Conservation (phyloP, 1,284 basidiomycete species). For the Papiliotrema fonsecae region DNA sequence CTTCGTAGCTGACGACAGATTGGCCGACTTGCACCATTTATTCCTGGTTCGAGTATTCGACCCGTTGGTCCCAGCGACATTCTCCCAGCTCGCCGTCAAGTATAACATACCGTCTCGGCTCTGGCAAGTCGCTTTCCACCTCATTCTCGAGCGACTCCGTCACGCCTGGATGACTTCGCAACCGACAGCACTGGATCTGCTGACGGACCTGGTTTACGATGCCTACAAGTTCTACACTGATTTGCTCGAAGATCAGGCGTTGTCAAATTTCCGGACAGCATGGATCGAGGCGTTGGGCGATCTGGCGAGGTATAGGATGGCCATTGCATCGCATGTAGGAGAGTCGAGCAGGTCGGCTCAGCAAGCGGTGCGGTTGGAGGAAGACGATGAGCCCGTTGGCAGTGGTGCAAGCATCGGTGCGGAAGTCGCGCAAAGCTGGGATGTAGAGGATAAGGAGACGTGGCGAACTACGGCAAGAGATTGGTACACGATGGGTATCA, state of each 20-base stretch:
- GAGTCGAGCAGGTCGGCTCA: conserved; percentile 20
- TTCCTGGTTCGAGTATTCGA: conserved; percentile 81
- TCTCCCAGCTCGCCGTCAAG: conserved; percentile 82
- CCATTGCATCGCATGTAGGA: conserved; percentile 58
- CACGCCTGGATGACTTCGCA: conserved; percentile 58
- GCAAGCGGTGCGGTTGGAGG: conserved; percentile 8
- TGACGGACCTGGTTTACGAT: conserved; percentile 89
- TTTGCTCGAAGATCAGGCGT: conserved; percentile 73
- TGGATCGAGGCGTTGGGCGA: conserved; percentile 98
- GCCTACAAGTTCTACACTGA: conserved; percentile 91
- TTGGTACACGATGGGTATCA: conserved; percentile 86
- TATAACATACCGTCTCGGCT: conserved; percentile 92
- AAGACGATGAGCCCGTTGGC: conserved; percentile 26
- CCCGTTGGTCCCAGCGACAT: conserved; percentile 76
- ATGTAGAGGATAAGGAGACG: conserved; percentile 84
- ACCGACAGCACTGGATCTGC: conserved; percentile 56
- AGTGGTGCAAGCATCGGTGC: conserved; percentile 73
- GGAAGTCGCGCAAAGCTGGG: conserved; percentile 77
- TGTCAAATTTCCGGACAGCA: conserved; percentile 66
- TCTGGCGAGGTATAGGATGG: conserved; percentile 90
- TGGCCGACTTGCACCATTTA: conserved; percentile 83
- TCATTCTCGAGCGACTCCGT: conserved; percentile 81
- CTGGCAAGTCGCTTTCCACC: conserved; percentile 88
- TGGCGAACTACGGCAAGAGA: conserved; percentile 86
- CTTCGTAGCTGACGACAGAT: conserved; percentile 50